These are phyloP conservation scores for Epichloe sylvatica DNA, from an alignment of 2,329 filamentous ascomycete genomes.

Conservation along the genomic window DNA sequence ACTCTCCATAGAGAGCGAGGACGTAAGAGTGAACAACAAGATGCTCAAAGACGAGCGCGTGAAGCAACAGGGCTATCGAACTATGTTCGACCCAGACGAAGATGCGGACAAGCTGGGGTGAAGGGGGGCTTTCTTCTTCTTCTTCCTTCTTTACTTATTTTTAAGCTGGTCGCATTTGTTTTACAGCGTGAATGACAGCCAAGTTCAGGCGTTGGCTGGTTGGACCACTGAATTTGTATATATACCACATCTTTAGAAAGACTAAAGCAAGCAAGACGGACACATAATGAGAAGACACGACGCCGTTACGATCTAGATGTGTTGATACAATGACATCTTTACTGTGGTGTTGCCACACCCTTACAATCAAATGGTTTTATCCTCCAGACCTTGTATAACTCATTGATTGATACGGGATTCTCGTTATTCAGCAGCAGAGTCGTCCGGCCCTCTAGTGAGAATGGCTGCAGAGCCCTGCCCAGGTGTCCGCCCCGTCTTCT, in stretches of 20 bases:
- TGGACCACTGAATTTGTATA: slow-evolving; percentile 16
- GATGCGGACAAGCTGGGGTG: slow-evolving; percentile 65
- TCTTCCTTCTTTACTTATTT: background rate
- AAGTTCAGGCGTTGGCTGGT: slow-evolving; percentile 17
- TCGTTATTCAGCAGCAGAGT: slow-evolving; percentile 23
- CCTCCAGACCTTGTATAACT: background rate
- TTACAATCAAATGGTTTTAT: background rate
- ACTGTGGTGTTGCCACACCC: slow-evolving; percentile 12
- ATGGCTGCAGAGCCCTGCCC: slow-evolving; percentile 59
- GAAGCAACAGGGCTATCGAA: slow-evolving; percentile 41
- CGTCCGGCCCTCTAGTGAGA: slow-evolving; percentile 46
- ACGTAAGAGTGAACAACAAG: slow-evolving; percentile 68
- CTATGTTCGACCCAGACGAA: slow-evolving; percentile 63
- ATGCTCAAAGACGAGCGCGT: slow-evolving; percentile 90
- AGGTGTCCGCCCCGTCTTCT: slow-evolving; percentile 71
- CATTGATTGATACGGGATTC: slow-evolving; percentile 1
- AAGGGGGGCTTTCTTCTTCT: slow-evolving; percentile 10
- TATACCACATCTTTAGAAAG: background rate
- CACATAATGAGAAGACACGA: background rate
- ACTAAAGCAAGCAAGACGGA: background rate
- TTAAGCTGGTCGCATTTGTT: background rate
- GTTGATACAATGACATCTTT: slow-evolving; percentile 23
- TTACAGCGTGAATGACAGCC: slow-evolving; percentile 2
- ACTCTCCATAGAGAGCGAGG: slow-evolving; percentile 80
- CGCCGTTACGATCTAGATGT: slow-evolving; percentile 9